A percentile compares a stretch with the other conserved stretches of the same genome.
phyloP scores from a whole-genome alignment of 2,329 filamentous ascomycete genomes.

The Alternaria ethzedia region DNA sequence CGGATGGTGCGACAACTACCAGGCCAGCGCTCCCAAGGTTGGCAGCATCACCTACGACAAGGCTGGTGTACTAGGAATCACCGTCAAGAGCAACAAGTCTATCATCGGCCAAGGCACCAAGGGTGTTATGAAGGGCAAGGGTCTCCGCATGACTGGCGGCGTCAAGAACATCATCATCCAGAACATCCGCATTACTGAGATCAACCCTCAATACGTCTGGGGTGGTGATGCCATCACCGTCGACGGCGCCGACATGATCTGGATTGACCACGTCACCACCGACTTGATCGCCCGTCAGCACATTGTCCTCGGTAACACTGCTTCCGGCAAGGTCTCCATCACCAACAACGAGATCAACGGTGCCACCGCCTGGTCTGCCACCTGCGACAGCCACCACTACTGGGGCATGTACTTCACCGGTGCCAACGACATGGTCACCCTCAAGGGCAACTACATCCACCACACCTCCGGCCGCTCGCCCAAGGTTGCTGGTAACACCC shows the following conservation, averaged over 20 bases:
- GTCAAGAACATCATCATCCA: conserved; percentile 62
- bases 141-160: conserved; percentile 52
- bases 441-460: conserved; percentile 68
- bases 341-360: conserved; percentile 68
- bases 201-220: conserved; percentile 47
- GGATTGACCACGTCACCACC: conserved; percentile 51
- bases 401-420: conserved; percentile 66
- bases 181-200: conserved; percentile 53
- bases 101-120: conserved; percentile 60
- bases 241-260: conserved; percentile 33
- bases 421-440: conserved; percentile 62
- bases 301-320: conserved; percentile 63
- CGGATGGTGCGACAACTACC: conserved; percentile 65
- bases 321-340: conserved; percentile 64
- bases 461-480: conserved; percentile 63
- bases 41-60: conserved; percentile 58
- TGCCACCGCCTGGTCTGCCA: conserved; percentile 60
- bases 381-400: conserved; percentile 65
- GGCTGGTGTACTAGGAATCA: conserved; percentile 59
- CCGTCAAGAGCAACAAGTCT: conserved; percentile 64
- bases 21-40: conserved; percentile 57
- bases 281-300: conserved; percentile 66
- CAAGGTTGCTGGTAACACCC: conserved; percentile 62
- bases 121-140: conserved; percentile 65
- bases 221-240: conserved; percentile 46